Conservation (phyloP, 2,329 filamentous ascomycete species). For the Aspergillus transmontanensis region DNA sequence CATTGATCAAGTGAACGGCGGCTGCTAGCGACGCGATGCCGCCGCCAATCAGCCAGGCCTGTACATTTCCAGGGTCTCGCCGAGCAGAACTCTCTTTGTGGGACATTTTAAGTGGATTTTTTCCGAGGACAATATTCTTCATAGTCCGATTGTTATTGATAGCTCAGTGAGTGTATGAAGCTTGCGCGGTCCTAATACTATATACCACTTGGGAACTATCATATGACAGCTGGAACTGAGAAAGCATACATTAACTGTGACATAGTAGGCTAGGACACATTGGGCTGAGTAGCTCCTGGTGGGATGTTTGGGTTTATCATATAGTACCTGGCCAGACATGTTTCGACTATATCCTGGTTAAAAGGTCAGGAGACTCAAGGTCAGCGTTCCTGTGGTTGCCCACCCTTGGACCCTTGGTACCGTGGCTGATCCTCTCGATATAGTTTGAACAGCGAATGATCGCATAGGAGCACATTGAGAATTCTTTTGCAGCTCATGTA, state of each 20-base stretch:
- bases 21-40: slow-evolving; percentile 41
- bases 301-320: not conserved
- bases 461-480: not conserved
- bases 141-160: not conserved
- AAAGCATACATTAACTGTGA: not conserved
- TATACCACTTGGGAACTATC: not conserved
- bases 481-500: no score
- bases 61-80: slow-evolving; percentile 16
- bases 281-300: not conserved
- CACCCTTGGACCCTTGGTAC: not conserved
- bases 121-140: not conserved
- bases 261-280: not conserved
- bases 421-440: not conserved
- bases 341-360: no score
- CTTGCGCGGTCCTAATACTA: not conserved
- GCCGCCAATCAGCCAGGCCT: slow-evolving; percentile 41
- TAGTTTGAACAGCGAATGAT: not conserved
- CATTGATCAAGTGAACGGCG: slow-evolving; percentile 39
- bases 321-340: no score
- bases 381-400: not conserved
- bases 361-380: not conserved
- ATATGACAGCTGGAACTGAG: not conserved
- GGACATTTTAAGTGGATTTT: not conserved
- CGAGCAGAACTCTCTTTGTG: not conserved
- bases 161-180: not conserved